Evolutionary conservation across 31 red algal species (phyloP), one percentile per base, ranked within the genome.

Genomic region (Asparagopsis taxiformis): DNA sequence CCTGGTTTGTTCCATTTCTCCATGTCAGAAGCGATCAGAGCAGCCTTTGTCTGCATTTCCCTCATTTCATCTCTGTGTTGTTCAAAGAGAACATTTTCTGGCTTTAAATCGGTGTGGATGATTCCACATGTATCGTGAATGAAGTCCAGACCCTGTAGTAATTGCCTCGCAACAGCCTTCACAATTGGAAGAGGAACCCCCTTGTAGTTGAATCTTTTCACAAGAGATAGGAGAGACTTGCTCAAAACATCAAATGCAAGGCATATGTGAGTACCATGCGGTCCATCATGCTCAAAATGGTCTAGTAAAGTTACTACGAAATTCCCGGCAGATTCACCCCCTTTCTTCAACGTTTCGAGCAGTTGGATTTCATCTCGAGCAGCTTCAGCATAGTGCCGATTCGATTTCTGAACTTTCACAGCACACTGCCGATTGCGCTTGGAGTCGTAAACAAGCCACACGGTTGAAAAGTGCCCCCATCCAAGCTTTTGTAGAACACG

Each of bases 381-480:
- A 13, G 95, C 95, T 28, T 90, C 91, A 36, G 64, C 55, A 56
- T 98, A 98, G 80, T 88, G 85, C 30, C 51, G 55, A 28, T 84
- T 91, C 2, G 87, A 92, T 62, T 94, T 98, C 66, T 98, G 95
- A 48, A 98, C 77, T 59, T 98, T 98, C 11, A 94, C 53, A 23
- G 95, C 95, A 41, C 74, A 89, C 31, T 84, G 67, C 49, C 66
- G 31, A 0, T 85, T 31, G 4, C 51, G 23, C 9, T 54, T 5
- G 13, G 32, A 22, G 58, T 97, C 94, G 32, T 65, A 97, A 17
- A 62, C 64, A 1, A 98, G 43, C 90, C 90, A 98, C 30, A 98
- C 95, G 0, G 95, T 94, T 15, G 95, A 98, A 49, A 94, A 98
- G 62, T 98, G 95, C 17, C 95, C 95, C 91, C 91, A 98, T 15